These are phyloP conservation scores for Geotrichum australiense DNA, from an alignment of 1,139 yeast genomes.

Conservation along the genomic window DNA sequence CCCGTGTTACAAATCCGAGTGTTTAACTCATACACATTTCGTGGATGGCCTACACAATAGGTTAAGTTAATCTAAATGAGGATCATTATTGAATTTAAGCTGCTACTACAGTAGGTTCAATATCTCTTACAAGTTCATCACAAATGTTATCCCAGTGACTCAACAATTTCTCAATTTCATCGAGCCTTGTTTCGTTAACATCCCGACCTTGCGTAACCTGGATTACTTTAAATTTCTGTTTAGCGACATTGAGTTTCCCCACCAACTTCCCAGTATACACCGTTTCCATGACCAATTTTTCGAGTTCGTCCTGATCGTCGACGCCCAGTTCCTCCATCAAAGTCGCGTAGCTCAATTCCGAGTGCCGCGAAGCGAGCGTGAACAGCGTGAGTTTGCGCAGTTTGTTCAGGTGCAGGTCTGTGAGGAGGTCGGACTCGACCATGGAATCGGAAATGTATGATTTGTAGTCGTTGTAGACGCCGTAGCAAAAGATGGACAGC, in stretches of 20 bases:
- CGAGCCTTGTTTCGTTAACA: conserved; percentile 20
- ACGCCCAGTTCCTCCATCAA: conserved; percentile 4
- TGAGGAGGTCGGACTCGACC: conserved; percentile 16
- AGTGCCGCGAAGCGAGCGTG: conserved; percentile 12
- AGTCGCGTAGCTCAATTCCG: conserved; percentile 5
- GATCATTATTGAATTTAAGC: too few relatives aligned
- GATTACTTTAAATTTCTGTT: conserved; percentile 21
- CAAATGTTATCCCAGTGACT: conserved; percentile 12
- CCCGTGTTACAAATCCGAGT: too few relatives aligned
- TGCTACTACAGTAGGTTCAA: conserved; percentile 1
- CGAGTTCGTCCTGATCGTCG: conserved; percentile 18
- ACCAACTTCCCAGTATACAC: conserved; percentile 24
- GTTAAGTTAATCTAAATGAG: too few relatives aligned
- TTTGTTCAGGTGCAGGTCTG: conserved; percentile 18
- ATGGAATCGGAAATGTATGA: conserved; percentile 5
- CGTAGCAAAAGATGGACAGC: conserved; percentile 23
- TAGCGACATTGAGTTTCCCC: conserved; percentile 26
- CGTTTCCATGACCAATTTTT: conserved; percentile 25
- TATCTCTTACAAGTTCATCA: not conserved
- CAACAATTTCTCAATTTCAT: conserved; percentile 17
- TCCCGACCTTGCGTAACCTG: conserved; percentile 23
- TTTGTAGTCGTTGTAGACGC: conserved; percentile 22
- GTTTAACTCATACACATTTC: too few relatives aligned
- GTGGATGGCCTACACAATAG: too few relatives aligned
- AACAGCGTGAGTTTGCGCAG: conserved; percentile 24